Base-by-base conservation (phyloP, 73 alveolate species). In the Breviolum minutum region DNA sequence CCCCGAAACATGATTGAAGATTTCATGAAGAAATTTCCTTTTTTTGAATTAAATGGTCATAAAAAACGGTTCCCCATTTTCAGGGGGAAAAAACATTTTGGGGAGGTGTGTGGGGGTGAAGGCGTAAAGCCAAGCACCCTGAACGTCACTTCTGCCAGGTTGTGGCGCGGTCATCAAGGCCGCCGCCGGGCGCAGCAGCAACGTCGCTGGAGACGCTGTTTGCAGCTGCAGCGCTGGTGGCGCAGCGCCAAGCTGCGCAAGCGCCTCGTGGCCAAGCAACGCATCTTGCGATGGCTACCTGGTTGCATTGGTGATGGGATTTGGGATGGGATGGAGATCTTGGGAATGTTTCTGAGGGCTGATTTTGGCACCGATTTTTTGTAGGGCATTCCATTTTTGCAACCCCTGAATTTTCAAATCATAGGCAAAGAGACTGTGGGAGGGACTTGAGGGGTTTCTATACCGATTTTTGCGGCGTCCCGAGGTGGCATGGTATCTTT, bases 151-250 rank as follows among this genome's bases (percentile, higher is more conserved):
- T 7, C 5, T 13, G 19, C 7, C 61, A 54, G 92, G 71, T 24
- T 26, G 32, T 63, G 79, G 79, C 94, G 94, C 29, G 81, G 94
- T 11, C 79, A 63, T 63, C 94, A 60, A 73, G 92, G 27, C 61
- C 80, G 94, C 20, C 30, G 8, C 30, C n/a, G 29, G 17, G 81
- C 80, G 26, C 12, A 32, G 70, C 60, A 74, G 77, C 76, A 26
- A 79, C 80, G 77, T 77, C 94, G 30, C 32, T 63, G 1, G 80
- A 27, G 29, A 48, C 27, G 62, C 30, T 11, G 19, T 17, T 27
- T 48, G 70, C 63, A 63, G 94, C 94, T 86, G 80, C 94, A 86
- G 94, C 80, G 79, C 76, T 63, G 94, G 80, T 86, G 94, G 94
- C 94, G 94, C 80, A 86, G 94, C 94, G 69, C 80, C 64, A 54